Conservation (phyloP, 805 yeast genomes). For the Ogataea glucozyma region DNA sequence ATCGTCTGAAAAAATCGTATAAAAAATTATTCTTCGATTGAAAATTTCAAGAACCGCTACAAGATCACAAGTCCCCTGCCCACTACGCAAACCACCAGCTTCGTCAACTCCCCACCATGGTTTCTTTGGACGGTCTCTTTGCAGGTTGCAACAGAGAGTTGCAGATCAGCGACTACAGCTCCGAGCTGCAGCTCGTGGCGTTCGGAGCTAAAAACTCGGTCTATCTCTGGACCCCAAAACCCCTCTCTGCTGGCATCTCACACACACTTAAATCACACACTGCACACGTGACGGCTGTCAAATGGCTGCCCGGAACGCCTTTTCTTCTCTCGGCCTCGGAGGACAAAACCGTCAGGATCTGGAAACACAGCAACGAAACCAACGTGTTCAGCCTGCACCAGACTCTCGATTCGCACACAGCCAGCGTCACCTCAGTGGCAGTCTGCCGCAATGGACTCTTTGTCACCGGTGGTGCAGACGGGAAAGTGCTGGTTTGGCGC, state of each 20-base stretch:
- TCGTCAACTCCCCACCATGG: slow-evolving; percentile 15
- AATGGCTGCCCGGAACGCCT: slow-evolving; percentile 48
- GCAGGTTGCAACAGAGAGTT: slow-evolving; percentile 73
- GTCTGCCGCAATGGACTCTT: slow-evolving; percentile 42
- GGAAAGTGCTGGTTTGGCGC: slow-evolving; percentile 55
- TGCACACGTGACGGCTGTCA: slow-evolving; percentile 66
- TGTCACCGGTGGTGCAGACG: slow-evolving; percentile 66
- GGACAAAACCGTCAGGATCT: slow-evolving; percentile 61
- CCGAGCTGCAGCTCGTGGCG: slow-evolving; percentile 47
- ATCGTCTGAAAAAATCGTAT: neutral
- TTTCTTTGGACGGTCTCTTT: slow-evolving; percentile 55
- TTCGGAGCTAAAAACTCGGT: slow-evolving; percentile 69
- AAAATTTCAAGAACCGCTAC: neutral
- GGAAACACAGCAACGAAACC: slow-evolving; percentile 42
- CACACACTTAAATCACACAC: slow-evolving; percentile 62
- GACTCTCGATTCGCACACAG: slow-evolving; percentile 41
- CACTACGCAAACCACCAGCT: neutral
- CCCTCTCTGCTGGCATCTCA: slow-evolving; percentile 45
- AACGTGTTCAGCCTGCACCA: slow-evolving; percentile 36
- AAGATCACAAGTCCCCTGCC: neutral
- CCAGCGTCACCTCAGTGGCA: slow-evolving; percentile 57
- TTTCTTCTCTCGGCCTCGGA: slow-evolving; percentile 64
- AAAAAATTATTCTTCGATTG: slow-evolving; percentile 1
- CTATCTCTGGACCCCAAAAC: slow-evolving; percentile 43
- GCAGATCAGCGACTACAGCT: slow-evolving; percentile 55